Base-by-base conservation (phyloP, 371 early-diverging fungal species). In the Rhizopus delemar region DNA sequence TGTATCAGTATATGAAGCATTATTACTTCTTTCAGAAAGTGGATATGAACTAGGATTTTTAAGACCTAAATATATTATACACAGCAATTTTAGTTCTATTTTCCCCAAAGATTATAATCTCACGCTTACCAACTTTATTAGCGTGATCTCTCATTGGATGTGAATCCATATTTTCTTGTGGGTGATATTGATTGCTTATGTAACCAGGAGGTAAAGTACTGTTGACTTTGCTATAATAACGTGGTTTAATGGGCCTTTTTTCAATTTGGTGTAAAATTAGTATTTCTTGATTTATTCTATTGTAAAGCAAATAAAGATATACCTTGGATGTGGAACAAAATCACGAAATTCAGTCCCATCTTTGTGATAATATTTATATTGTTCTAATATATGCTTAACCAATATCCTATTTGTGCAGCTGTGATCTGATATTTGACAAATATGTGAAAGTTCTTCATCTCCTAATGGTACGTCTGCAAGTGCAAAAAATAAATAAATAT, bases 341-440 rank as follows among this genome's bases (percentile, higher is more conserved):
- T 66, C 66, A 46, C 60, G 56, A 45, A 53, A 66, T 41, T 46
- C 59, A 4, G 65, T 65, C 12, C 65, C 65, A 35, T 66, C 62
- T 54, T 66, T 61, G 31, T 61, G 56, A 54, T 66, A 66, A n/a
- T 53, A 61, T 46, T 50, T 53, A 46, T 66, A 66, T 49, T 61
- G 50, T 16, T 66, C 62, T 43, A 54, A 45, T 58, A 57, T 53
- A 41, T 69, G 67, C 46, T 73, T 67, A 5, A 80, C 77, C 43
- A 80, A 54, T 31, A 80, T 70, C 34, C 71, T 70, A 45, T 76
- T 66, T 22, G 68, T 73, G 11, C 71, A 60, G 9, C 67, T 70
- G 43, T 74, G 70, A 43, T 73, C 77, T 46, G 80, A 69, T 46
- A 62, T 74, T 35, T 71, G 71, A 51, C 80, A 80, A 31, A 80